Evolutionary conservation across 371 early-diverging fungal genomes (phyloP), one percentile per base, ranked within the genome.

Genomic region (Catenaria anguillulae): DNA sequence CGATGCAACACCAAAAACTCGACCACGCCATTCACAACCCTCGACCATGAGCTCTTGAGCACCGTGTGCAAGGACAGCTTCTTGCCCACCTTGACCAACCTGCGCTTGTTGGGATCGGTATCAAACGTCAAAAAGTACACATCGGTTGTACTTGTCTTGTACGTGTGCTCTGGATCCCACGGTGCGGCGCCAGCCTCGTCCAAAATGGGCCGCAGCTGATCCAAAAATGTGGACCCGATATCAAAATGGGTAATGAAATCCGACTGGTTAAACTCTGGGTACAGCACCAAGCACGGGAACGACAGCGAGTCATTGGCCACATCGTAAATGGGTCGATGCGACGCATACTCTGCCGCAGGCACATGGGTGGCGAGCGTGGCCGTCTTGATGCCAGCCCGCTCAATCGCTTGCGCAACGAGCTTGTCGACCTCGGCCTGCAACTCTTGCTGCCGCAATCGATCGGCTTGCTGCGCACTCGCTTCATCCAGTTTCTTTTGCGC

Each of bases 271-370:
- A 84, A 77, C 70, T 96, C 94, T 4, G 97, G 97, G 71, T 97
- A 97, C 71, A 95, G 70, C 64, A 97, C 90, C 62, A 91, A 79
- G 1, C 89, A 90, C 0, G 97, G 96, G 79, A 88, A 85, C 19
- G 81, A 75, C 35, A 97, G 69, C 29, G 79, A 78, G 33, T 82
- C 78, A 0, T 79, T 71, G 33, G 75, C 76, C 15, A 72, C 66
- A 64, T 90, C 87, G 42, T 85, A 70, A 37, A 10, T 54, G 29
- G 62, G 45, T 23, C 26, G 23, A 42, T 62, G 52, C 52, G 52
- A 50, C 60, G 33, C 36, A 15, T 43, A 43, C 33, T 33, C 42
- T 42, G 37, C 52, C 29, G 26, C 10, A n/a, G n/a, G n/a, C n/a
- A n/a, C n/a, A n/a, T n/a, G n/a, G 64, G 63, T 72, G 65, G 61